Conservation (phyloP, 495 filamentous ascomycete species). For the Bacidia rubella region DNA sequence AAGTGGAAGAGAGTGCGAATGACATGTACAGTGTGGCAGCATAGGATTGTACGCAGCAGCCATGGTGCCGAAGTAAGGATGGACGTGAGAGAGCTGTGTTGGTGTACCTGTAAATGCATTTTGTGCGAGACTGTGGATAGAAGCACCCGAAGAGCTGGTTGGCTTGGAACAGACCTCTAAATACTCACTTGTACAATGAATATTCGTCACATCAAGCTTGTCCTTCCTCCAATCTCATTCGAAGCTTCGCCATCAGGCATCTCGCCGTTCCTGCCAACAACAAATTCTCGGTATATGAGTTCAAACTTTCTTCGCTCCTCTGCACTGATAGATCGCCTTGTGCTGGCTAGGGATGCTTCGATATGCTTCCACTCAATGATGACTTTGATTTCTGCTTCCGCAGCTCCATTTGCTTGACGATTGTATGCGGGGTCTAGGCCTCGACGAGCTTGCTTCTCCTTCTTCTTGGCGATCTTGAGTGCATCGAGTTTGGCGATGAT, state of each 20-base stretch:
- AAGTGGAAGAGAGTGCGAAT: too few species aligned
- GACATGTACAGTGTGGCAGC: too few species aligned
- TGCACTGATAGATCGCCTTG: conserved; percentile 66
- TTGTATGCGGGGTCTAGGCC: conserved; percentile 15
- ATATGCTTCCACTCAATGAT: conserved; percentile 81
- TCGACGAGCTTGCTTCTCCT: conserved; percentile 30
- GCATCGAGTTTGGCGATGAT: conserved; percentile 62
- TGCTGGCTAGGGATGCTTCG: conserved; percentile 57
- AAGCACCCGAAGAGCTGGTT: neutral
- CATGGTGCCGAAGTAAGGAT: too few species aligned
- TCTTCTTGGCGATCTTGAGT: conserved; percentile 53
- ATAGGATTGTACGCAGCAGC: too few species aligned
- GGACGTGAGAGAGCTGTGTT: neutral
- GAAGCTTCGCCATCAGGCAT: conserved; percentile 83
- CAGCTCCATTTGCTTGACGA: conserved; percentile 9
- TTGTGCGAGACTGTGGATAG: neutral
- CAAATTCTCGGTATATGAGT: conserved; percentile 82
- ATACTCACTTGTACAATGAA: neutral
- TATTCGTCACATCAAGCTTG: conserved; percentile 67
- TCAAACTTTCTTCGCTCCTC: conserved; percentile 60
- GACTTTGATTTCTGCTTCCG: conserved; percentile 46
- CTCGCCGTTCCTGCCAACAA: conserved; percentile 80
- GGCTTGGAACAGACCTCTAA: neutral
- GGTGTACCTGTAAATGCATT: too few species aligned
- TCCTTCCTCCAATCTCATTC: conserved; percentile 82